Evolutionary conservation across 2,329 filamentous ascomycete genomes (phyloP), one percentile per base, ranked within the genome.

Genomic region (Penicillium rolfsii): DNA sequence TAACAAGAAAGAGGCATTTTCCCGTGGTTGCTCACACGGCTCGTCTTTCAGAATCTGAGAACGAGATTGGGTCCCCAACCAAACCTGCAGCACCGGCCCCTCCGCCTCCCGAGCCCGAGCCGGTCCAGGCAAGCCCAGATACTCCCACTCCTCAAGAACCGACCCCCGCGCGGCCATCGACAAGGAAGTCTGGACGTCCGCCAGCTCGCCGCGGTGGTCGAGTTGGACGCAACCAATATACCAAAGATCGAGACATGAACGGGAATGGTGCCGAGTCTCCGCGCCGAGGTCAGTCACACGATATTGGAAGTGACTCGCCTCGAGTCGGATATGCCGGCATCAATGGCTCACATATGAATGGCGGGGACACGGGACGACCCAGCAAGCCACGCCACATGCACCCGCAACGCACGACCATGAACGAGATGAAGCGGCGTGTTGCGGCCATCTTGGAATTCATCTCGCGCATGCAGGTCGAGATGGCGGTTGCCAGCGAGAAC

Each of bases 371-470:
- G 59, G 81, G 82, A 53, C 85, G 84, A 75, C 83, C 82, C 65
- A 87, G 84, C 67, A 92, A 91, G 74, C 75, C 81, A 3, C 82
- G 82, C 62, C 81, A 83, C 54, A 80, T 81, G 75, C 81, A 85
- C 64, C 76, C 83, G 12, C 81, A 85, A 56, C 81, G 83, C 68
- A 86, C 93, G 59, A 93, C 88, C 30, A 91, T 96, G 88, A 89
- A 89, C 61, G 93, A 97, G 72, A 93, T 96, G 87, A 91, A 91
- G 77, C 87, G 91, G 65, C 89, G 92, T 9, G 91, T 93, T 5
- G 86, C 90, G 4, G 90, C 86, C 22, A 96, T 97, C 73, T 84
- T 96, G 61, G 92, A 95, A 68, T 97, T 94, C 72, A 97, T 97
- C 64, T 89, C 90, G 4, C 87, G 91, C 66, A 94, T 92, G 59